Evolutionary conservation across 306 rosid genomes (phyloP), one percentile per base, ranked within the genome.

Genomic region (Medicago arabica): DNA sequence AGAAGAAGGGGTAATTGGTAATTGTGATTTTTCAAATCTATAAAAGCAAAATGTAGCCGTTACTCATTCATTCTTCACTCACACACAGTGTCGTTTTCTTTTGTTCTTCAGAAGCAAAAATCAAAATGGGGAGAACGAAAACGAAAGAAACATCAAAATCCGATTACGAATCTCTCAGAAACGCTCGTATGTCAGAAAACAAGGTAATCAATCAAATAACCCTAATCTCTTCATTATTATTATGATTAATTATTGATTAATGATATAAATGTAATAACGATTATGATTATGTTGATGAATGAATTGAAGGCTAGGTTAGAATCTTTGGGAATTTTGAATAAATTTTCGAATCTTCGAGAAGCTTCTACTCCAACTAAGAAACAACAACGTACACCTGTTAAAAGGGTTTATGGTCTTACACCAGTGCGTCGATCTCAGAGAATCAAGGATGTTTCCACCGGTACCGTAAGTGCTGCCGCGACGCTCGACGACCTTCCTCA

Each of bases 401-500:
- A 81, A 19, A 83, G 36, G 71, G 61, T 67, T 7, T 55, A 80
- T 11, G 73, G 34, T 31, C 67, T 75, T 57, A 72, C 80, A 18
- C 84, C 92, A 1, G n/a, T 85, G 39, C 92, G 97, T 41, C 94
- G 90, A 57, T 89, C 95, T 1, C 61, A 66, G 64, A 75, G 97
- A 23, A 47, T 91, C 82, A 89, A 69, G 40, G 61, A 14, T 50
- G 41, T 17, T 40, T 4, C 23, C 17, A 17, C 55, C 76, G 6
- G 13, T 15, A 2, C 75, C 49, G 21, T 44, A n/a, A 18, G 9
- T 21, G 1, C 41, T 6, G 19, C 9, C 67, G 40, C 39, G 74
- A 1, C 19, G 10, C 1, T 50, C 7, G 71, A 66, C 12, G 5
- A 55, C n/a, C n/a, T n/a, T 15, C 51, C 66, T 66, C 46, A 58